Evolutionary conservation across 306 rosid species (phyloP).

Genomic region (Canavalia gladiata): DNA sequence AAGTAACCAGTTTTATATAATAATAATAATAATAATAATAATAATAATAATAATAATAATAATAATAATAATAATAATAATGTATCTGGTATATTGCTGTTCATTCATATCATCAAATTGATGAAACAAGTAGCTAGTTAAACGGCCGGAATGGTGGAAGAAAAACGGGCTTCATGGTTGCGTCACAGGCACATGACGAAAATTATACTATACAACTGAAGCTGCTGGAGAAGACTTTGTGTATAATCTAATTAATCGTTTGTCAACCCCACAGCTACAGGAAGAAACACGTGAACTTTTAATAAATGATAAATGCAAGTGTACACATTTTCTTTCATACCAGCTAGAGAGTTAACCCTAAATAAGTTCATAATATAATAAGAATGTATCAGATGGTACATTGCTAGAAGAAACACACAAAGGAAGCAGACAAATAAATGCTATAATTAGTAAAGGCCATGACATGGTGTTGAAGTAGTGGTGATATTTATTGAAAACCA

Average conservation of each 20-base stretch:
- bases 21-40: no score
- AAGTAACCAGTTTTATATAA: no score
- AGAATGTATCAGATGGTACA: slow-evolving; percentile 25
- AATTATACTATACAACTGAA: neutral
- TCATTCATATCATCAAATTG: neutral
- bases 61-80: no score
- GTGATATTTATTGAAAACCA: neutral
- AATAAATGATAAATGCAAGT: neutral
- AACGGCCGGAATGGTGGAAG: neutral
- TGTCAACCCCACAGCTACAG: slow-evolving; percentile 39
- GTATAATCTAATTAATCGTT: slow-evolving; percentile 33
- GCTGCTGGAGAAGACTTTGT: slow-evolving; percentile 1
- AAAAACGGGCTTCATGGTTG: neutral
- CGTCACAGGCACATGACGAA: slow-evolving; percentile 36
- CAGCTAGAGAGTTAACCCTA: neutral
- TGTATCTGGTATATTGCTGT: no score
- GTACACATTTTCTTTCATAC: neutral
- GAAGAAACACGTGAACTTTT: slow-evolving; percentile 48
- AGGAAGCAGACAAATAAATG: neutral
- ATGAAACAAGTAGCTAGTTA: neutral
- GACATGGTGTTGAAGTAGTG: neutral
- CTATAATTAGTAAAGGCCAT: neutral
- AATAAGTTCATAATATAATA: neutral
- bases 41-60: no score
- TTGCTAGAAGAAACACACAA: slow-evolving; percentile 22